Percentiles rank a stretch among this genome's conserved stretches.
Evolutionary conservation across 116 monocot species (phyloP).

Genomic region (Cymodocea nodosa): DNA sequence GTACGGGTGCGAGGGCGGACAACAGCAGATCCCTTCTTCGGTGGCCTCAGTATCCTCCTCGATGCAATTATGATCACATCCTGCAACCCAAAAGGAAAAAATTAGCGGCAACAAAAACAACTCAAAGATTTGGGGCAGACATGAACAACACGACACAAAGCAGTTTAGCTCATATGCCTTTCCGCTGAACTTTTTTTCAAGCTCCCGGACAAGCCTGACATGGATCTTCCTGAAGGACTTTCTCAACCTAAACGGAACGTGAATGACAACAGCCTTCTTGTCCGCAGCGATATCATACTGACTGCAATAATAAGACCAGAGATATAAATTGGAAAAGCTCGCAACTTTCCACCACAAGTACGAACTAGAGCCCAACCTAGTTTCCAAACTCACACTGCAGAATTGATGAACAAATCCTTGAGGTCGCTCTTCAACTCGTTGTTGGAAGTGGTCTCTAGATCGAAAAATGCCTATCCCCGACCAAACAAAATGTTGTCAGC

Average conservation of each 20-base stretch:
- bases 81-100: conserved; percentile 12
- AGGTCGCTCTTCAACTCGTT: conserved; percentile 76
- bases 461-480: conserved; percentile 48
- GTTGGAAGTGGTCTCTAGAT: conserved; percentile 72
- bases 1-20: conserved; percentile 68
- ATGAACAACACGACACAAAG: not conserved
- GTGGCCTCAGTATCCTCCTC: conserved; percentile 70
- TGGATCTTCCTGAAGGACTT: conserved; percentile 76
- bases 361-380: not conserved
- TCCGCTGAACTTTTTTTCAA: conserved; percentile 96
- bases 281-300: conserved; percentile 62
- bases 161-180: conserved; percentile 23
- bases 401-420: conserved; percentile 82
- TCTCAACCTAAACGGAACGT: conserved; percentile 65
- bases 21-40: conserved; percentile 79
- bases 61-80: conserved; percentile 62
- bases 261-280: conserved; percentile 69
- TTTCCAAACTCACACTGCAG: conserved; percentile 35
- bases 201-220: conserved; percentile 63
- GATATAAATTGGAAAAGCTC: not conserved
- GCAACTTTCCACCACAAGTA: not conserved
- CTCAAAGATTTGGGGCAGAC: not conserved
- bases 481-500: not conserved
- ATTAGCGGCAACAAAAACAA: not conserved
- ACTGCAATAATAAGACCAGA: conserved; percentile 18